phyloP scores from a whole-genome alignment of 176 grass and related monocot genomes.

The Avena atlantica region DNA sequence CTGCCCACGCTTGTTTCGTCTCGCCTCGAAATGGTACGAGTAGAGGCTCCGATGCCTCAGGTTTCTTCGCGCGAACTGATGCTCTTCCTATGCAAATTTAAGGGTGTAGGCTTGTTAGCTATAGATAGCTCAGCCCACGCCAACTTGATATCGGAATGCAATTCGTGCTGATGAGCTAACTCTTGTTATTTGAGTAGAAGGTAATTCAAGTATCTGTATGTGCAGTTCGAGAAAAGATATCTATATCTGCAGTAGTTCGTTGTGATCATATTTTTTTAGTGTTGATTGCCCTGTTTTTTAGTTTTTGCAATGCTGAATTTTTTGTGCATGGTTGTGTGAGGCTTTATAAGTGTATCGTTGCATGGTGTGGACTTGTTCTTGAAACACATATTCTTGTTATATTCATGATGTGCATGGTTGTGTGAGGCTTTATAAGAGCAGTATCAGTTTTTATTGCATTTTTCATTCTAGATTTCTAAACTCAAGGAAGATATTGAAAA shows the following conservation, averaged over 20 bases:
- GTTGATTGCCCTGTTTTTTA: neutral
- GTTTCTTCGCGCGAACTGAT: neutral
- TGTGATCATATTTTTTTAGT: neutral
- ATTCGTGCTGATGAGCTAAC: neutral
- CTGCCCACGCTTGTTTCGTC: neutral
- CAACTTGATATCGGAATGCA: neutral
- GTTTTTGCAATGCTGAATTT: neutral
- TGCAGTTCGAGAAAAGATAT: neutral
- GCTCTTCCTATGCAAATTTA: neutral
- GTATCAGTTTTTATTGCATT: neutral
- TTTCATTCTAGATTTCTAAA: slow-evolving; percentile 67
- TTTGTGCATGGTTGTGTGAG: neutral
- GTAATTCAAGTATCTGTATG: neutral
- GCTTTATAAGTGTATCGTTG: slow-evolving; percentile 8
- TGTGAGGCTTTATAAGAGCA: neutral
- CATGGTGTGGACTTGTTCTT: neutral
- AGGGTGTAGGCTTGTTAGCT: neutral
- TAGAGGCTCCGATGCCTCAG: neutral
- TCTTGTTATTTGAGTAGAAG: neutral
- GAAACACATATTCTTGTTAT: neutral
- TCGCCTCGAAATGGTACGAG: neutral
- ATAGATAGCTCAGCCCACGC: neutral
- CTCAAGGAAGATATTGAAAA: slow-evolving; percentile 85
- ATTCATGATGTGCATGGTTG: slow-evolving; percentile 16
- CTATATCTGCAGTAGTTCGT: neutral